A percentile compares a stretch with the other conserved stretches of the same genome.
phyloP scores from a whole-genome alignment of 345 rosid genomes.

The Physaria fendleri region DNA sequence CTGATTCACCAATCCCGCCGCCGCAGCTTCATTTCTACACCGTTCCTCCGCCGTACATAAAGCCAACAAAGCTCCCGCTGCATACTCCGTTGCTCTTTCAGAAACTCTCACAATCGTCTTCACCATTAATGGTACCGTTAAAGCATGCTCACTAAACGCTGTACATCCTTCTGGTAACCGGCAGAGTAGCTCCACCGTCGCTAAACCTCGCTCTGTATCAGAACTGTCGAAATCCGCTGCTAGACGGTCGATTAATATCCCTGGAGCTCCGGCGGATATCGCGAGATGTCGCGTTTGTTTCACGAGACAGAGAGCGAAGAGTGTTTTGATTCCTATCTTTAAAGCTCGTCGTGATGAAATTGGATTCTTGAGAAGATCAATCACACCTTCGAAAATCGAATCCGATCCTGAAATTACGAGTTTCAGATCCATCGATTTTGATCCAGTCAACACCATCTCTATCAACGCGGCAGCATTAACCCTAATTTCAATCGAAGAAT shows the following conservation, averaged over 20 bases:
- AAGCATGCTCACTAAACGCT: constrained; percentile 60
- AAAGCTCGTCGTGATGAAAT: constrained; percentile 51
- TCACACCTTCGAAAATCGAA: constrained; percentile 69
- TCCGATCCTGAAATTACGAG: constrained; percentile 44
- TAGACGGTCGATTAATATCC: constrained; percentile 51
- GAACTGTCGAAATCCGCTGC: constrained; percentile 72
- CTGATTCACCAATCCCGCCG: constrained; percentile 86
- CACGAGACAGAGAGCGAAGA: constrained; percentile 74
- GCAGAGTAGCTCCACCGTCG: constrained; percentile 80
- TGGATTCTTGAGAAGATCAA: constrained; percentile 46
- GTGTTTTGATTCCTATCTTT: constrained; percentile 67
- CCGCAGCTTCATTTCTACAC: constrained; percentile 70
- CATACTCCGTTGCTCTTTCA: constrained; percentile 87
- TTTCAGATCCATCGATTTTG: constrained; percentile 59
- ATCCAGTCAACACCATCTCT: constrained; percentile 69
- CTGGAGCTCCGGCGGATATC: constrained; percentile 69
- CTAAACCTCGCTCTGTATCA: constrained; percentile 82
- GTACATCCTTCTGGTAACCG: constrained; percentile 65
- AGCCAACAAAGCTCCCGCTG: constrained; percentile 79
- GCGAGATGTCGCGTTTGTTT: constrained; percentile 81
- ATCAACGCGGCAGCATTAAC: constrained; percentile 71
- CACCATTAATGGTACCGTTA: constrained; percentile 76
- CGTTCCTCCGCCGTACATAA: constrained; percentile 65
- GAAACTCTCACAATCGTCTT: constrained; percentile 69
- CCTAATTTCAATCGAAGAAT: constrained; percentile 58